Evolutionary conservation across 2,329 filamentous ascomycete species (phyloP).

Genomic region (Cladobotryum protrusum): DNA sequence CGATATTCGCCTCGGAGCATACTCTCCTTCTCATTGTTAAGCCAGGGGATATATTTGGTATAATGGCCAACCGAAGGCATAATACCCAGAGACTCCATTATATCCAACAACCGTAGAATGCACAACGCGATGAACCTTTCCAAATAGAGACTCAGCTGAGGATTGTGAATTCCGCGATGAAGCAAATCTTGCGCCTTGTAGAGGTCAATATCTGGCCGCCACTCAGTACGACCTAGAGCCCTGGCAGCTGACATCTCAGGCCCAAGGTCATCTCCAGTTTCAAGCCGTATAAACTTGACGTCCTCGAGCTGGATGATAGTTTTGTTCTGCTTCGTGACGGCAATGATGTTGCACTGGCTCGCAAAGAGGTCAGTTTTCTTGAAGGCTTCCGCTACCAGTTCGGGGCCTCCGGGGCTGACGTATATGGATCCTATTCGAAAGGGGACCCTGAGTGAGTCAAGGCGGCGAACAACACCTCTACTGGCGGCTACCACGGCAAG

Average conservation of each 20-base stretch:
- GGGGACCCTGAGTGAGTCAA: conserved; percentile 11
- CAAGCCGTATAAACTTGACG: not conserved
- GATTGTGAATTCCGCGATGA: not conserved
- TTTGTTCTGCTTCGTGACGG: not conserved
- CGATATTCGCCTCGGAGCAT: not conserved
- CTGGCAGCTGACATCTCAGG: conserved; percentile 17
- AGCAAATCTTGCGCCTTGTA: not conserved
- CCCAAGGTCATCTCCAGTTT: not conserved
- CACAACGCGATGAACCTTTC: not conserved
- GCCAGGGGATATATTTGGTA: conserved; percentile 4
- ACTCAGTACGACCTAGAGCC: not conserved
- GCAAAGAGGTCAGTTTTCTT: not conserved
- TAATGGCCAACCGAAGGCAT: not conserved
- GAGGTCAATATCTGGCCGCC: conserved; percentile 7
- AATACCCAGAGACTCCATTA: not conserved
- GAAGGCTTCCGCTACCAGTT: not conserved
- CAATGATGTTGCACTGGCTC: not conserved
- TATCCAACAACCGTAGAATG: conserved; percentile 1
- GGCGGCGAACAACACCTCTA: conserved; percentile 17
- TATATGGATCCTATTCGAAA: not conserved
- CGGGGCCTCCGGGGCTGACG: not conserved
- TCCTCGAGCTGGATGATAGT: not conserved
- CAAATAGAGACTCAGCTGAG: not conserved
- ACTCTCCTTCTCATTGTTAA: not conserved
- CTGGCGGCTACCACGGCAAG: conserved; percentile 20